Evolutionary conservation across 2,329 filamentous ascomycete genomes (phyloP).

Genomic region (Hymenotorrendiella dingleyae): DNA sequence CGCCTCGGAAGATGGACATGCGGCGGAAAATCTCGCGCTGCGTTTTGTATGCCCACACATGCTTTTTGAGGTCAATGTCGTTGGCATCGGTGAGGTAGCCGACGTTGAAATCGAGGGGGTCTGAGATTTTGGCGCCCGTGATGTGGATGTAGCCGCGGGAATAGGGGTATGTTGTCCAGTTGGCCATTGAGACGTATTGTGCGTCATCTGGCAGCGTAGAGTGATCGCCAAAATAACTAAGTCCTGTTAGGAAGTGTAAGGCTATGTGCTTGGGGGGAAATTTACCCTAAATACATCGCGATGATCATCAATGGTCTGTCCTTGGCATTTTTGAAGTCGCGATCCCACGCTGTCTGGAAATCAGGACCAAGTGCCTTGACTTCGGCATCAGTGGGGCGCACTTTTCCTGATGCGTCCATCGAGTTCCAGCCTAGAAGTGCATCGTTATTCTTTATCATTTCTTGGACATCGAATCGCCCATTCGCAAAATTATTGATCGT

Average conservation of each 20-base stretch:
- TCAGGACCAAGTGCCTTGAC: constrained; percentile 44
- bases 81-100: constrained; percentile 49
- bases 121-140: constrained; percentile 32
- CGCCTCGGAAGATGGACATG: constrained; percentile 43
- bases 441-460: constrained; percentile 32
- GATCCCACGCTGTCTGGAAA: constrained; percentile 47
- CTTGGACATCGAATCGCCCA: constrained; percentile 36
- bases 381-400: constrained; percentile 49
- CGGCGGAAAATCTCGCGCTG: constrained; percentile 53
- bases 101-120: constrained; percentile 45
- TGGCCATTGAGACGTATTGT: constrained; percentile 2
- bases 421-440: constrained; percentile 46
- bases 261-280: background rate
- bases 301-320: constrained; percentile 36
- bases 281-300: constrained; percentile 8
- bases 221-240: constrained; percentile 1
- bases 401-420: constrained; percentile 44
- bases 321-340: constrained; percentile 38
- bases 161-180: constrained; percentile 51
- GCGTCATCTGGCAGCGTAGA: background rate
- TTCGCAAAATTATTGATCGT: constrained; percentile 45
- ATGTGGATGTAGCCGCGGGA: constrained; percentile 57
- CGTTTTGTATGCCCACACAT: constrained; percentile 57
- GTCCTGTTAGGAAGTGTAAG: background rate
- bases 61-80: constrained; percentile 46